Base-by-base conservation (phyloP, 345 rosid species). In the Angophora floribunda region DNA sequence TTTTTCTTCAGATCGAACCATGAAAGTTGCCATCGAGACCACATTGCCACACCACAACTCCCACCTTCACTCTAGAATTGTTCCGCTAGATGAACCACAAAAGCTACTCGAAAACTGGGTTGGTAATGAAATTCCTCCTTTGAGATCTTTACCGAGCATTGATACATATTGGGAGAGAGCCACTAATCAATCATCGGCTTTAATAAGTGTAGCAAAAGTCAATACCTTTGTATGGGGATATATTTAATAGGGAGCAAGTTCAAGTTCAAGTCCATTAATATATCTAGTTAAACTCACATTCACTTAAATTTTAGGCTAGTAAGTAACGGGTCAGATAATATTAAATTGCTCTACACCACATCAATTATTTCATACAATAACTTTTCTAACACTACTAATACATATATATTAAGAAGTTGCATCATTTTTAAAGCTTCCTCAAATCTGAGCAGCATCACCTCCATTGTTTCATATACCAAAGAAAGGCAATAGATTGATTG, bases 101-200 rank as follows among this genome's bases (percentile, higher is more conserved):
- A 55, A 55, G 28, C 11, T 55, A 0, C 61, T 21, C 0, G 5
- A 55, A 22, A 55, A 22, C 2, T 22, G 0, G 1, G 2, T 55
- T 0, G 12, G 22, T 55, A 10, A 22, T 0, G 61, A 55, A 28
- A 55, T 55, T 55, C 28, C 9, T 21, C 22, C 28, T 55, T 55
- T 55, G 61, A 55, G 61, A 55, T 55, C 21, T 21, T 55, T 22
- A 55, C 9, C 0, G 0, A 22, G 21, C 22, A 22, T 55, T 5
- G 6, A 55, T 55, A 55, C 1, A 1, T 55, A 55, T 22, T 22
- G 2, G 61, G 22, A 55, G 13, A 55, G 5, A 12, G 61, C 13
- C 61, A 22, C 61, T 55, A 22, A 55, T 55, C 3, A 55, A 55
- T 28, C 1, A 55, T 55, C 21, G 12, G 61, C 28, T 55, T 26